phyloP scores from a whole-genome alignment of 2,329 filamentous ascomycete genomes.

The Talaromyces albobiverticillius region DNA sequence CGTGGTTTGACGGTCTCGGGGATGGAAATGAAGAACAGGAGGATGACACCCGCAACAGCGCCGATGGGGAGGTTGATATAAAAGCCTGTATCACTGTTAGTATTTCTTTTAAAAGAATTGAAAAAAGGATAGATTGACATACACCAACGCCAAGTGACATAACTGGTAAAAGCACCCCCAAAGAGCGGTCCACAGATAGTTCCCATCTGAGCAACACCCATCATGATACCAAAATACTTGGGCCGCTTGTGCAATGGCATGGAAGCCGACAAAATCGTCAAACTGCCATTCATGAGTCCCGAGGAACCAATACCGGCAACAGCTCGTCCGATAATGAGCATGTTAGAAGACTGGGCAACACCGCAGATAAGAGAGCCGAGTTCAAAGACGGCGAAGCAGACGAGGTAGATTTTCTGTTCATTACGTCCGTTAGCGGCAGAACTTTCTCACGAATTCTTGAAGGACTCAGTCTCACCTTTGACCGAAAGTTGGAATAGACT shows the following conservation, averaged over 20 bases:
- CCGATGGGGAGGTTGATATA: conserved; percentile 19
- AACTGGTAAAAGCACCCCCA: conserved; percentile 45
- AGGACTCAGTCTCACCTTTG: conserved; percentile 33
- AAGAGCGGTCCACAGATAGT: conserved; percentile 32
- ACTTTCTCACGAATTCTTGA: conserved; percentile 3
- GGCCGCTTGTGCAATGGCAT: conserved; percentile 14
- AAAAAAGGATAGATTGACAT: not conserved
- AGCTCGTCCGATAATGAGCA: conserved; percentile 35
- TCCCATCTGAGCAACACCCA: conserved; percentile 12
- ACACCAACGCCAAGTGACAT: conserved; percentile 45
- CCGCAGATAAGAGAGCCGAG: conserved; percentile 34
- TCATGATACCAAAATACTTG: conserved; percentile 15
- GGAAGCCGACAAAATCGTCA: conserved; percentile 12
- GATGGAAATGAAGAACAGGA: conserved; percentile 14
- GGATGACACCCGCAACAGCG: conserved; percentile 8
- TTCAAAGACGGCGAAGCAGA: conserved; percentile 33
- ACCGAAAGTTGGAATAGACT: conserved; percentile 15
- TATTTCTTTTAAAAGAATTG: not conserved
- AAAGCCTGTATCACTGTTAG: conserved; percentile 25
- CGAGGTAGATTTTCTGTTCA: conserved; percentile 3
- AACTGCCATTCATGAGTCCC: conserved; percentile 28
- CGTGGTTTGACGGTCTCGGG: conserved; percentile 12
- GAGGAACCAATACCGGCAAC: conserved; percentile 31
- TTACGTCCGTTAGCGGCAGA: not conserved
- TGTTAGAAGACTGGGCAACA: conserved; percentile 28